Percentiles rank a stretch among this genome's conserved stretches.
phyloP scores from a whole-genome alignment of 805 yeast species.

The Hanseniaspora lachancei region DNA sequence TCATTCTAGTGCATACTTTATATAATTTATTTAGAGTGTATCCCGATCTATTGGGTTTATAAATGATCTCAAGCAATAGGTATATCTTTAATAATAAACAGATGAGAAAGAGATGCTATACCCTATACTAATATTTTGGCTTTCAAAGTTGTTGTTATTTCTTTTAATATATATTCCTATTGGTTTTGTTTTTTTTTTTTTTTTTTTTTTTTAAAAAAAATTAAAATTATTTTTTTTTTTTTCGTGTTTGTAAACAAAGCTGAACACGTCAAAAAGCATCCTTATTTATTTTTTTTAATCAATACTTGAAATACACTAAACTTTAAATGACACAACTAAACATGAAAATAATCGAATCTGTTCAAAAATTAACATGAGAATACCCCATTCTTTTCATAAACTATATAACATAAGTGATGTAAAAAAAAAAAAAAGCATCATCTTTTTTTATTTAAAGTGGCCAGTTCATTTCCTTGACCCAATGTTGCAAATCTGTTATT shows the following conservation, averaged over 20 bases:
- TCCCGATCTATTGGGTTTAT: not conserved
- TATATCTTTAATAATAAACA: no score
- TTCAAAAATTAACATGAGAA: no score
- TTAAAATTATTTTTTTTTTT: not conserved
- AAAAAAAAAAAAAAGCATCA: no score
- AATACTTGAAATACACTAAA: no score
- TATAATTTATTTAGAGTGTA: not conserved
- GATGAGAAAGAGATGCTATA: no score
- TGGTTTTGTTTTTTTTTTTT: not conserved
- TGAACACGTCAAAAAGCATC: not conserved
- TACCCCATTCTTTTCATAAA: no score
- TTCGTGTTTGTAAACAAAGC: not conserved
- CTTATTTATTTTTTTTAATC: not conserved
- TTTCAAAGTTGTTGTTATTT: no score
- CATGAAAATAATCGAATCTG: no score
- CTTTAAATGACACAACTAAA: no score
- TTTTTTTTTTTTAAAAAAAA: not conserved
- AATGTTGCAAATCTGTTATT: conserved; percentile 46
- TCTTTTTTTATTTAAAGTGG: conserved; percentile 20
- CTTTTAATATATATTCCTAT: not conserved
- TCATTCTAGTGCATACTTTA: not conserved
- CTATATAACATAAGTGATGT: no score
- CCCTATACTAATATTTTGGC: no score
- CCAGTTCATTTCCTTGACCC: conserved; percentile 46
- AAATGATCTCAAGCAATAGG: no score